A percentile compares a stretch with the other conserved stretches of the same genome.
These are phyloP conservation scores for Debaryomycetaceae sp. DNA, from an alignment of 1,139 yeast species.

Conservation along the genomic window DNA sequence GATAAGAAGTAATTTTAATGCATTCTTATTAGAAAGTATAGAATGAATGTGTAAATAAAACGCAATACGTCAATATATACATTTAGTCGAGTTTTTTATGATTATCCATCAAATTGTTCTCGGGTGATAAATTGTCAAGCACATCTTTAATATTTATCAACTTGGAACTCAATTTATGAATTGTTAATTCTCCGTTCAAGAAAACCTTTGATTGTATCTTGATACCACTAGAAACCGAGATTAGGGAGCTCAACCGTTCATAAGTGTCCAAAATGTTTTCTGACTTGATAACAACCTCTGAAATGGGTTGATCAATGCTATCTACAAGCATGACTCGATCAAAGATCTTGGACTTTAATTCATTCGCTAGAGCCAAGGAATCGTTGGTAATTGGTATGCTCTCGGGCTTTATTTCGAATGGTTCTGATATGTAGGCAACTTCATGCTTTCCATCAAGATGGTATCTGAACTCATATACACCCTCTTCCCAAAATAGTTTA, in stretches of 20 bases:
- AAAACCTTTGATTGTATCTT: slow-evolving; percentile 38
- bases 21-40: slow-evolving; percentile 13
- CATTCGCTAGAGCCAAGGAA: slow-evolving; percentile 26
- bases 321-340: slow-evolving; percentile 28
- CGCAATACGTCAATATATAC: background rate
- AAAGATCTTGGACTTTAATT: slow-evolving; percentile 27
- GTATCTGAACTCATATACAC: slow-evolving; percentile 73
- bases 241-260: slow-evolving; percentile 29
- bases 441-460: slow-evolving; percentile 70
- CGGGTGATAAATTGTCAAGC: slow-evolving; percentile 40
- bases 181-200: slow-evolving; percentile 28
- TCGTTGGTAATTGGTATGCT: slow-evolving; percentile 34
- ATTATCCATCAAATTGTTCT: slow-evolving; percentile 12
- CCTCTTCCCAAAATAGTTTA: slow-evolving; percentile 63
- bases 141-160: slow-evolving; percentile 40
- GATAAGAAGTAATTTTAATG: slow-evolving; percentile 47
- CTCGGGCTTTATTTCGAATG: slow-evolving; percentile 60
- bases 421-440: slow-evolving; percentile 63
- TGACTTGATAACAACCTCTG: slow-evolving; percentile 22
- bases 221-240: slow-evolving; percentile 37
- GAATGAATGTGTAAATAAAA: slow-evolving; percentile 3
- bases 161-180: slow-evolving; percentile 36
- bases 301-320: slow-evolving; percentile 25
- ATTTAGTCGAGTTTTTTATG: slow-evolving; percentile 14
- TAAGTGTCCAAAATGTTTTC: slow-evolving; percentile 31